Evolutionary conservation across 139 green algal species (phyloP).

Genomic region (Micractinium sp.): DNA sequence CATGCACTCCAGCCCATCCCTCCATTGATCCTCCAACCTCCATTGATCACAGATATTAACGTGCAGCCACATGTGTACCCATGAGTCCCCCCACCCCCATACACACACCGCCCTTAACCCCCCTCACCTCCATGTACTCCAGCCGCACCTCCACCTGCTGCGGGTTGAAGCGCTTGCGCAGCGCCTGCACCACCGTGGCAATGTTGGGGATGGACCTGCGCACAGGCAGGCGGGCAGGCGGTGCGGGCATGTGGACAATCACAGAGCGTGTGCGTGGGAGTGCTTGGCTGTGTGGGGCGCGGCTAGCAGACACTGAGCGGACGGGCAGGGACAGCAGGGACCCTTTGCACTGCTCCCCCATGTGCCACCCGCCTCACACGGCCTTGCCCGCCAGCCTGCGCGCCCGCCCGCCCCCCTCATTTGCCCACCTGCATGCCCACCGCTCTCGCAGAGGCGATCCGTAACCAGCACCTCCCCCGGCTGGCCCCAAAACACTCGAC

Average conservation of each 20-base stretch:
- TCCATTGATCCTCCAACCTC: neutral
- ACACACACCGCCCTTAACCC: neutral
- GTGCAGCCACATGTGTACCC: too few species aligned
- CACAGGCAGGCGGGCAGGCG: neutral
- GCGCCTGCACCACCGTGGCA: neutral
- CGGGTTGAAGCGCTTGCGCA: neutral
- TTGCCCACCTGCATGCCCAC: neutral
- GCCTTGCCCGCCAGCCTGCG: too few species aligned
- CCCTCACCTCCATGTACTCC: conserved; percentile 3
- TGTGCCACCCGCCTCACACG: too few species aligned
- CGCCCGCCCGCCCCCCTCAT: too few species aligned
- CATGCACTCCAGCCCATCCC: too few species aligned
- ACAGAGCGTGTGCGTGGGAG: too few species aligned
- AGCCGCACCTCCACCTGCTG: neutral
- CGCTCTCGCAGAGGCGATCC: too few species aligned
- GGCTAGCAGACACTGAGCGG: neutral
- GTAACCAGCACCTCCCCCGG: too few species aligned
- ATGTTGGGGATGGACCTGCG: neutral
- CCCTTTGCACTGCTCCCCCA: neutral
- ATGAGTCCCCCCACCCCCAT: too few species aligned
- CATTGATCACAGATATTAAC: too few species aligned
- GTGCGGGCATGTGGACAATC: too few species aligned
- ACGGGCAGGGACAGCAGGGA: neutral
- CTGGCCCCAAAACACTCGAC: neutral
- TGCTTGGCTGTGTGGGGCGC: neutral